Evolutionary conservation across 495 filamentous ascomycete species (phyloP).

Genomic region (Neurospora tetrasperma): DNA sequence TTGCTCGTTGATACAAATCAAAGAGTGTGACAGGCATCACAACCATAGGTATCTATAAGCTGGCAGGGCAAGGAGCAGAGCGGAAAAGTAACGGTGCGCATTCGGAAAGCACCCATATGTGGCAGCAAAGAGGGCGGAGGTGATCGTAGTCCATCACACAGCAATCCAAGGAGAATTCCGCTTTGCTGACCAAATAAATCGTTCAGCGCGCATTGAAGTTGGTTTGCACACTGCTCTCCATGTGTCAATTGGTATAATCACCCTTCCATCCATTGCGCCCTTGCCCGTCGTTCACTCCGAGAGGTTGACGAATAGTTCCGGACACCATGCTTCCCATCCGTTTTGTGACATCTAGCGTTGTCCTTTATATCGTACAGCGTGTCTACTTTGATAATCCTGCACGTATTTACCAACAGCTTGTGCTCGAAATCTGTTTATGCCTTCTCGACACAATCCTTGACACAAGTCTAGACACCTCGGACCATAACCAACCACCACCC

Average conservation of each 20-base stretch:
- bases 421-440: background rate
- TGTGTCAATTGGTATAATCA: background rate
- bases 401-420: background rate
- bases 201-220: background rate
- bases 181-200: background rate
- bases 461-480: background rate
- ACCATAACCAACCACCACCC: background rate
- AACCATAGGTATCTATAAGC: background rate
- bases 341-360: background rate
- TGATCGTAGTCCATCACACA: background rate
- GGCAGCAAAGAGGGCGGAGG: background rate
- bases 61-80: background rate
- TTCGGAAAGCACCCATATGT: background rate
- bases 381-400: background rate
- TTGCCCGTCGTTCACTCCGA: background rate
- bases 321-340: background rate
- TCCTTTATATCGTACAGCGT: background rate
- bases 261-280: background rate
- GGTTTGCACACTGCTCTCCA: background rate
- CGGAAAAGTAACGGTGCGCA: background rate
- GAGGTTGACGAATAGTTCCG: background rate
- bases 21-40: background rate
- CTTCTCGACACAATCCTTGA: background rate
- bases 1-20: background rate
- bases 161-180: background rate